A percentile compares a stretch with the other conserved stretches of the same genome.
Conservation (phyloP, 257 asterid genomes). For the Capsicum rhomboideum region DNA sequence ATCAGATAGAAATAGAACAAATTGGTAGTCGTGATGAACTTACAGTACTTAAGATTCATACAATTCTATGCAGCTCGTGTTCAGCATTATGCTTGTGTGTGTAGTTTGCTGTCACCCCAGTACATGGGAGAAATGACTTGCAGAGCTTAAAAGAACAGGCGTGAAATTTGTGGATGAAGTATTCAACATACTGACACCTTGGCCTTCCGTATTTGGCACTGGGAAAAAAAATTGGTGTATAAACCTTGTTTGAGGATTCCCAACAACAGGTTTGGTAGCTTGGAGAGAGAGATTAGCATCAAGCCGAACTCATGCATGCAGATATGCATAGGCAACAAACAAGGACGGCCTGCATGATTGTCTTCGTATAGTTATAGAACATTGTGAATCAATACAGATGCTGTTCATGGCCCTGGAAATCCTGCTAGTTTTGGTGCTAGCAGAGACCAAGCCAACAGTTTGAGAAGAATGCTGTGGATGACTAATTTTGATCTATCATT, state of each 20-base stretch:
- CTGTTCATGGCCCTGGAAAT: not conserved
- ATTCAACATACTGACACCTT: not conserved
- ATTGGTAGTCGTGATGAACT: slow-evolving; percentile 28
- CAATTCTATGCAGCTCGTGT: not conserved
- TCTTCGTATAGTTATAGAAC: not conserved
- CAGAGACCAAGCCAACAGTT: not conserved
- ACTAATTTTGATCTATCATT: not conserved
- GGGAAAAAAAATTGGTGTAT: not conserved
- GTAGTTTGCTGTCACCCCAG: not conserved
- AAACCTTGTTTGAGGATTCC: not conserved
- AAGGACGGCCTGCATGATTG: not conserved
- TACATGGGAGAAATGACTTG: not conserved
- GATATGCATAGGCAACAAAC: not conserved
- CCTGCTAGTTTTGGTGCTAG: not conserved
- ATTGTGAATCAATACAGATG: not conserved
- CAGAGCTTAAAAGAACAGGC: not conserved
- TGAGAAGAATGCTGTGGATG: not conserved
- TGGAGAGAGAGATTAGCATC: not conserved
- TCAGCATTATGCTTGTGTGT: not conserved
- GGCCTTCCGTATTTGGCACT: not conserved
- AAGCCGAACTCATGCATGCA: not conserved
- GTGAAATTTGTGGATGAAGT: not conserved
- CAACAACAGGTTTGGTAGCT: not conserved
- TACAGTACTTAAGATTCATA: not conserved
- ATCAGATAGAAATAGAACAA: slow-evolving; percentile 32